Conservation (phyloP, 345 rosid genomes). For the Theobroma cacao region DNA sequence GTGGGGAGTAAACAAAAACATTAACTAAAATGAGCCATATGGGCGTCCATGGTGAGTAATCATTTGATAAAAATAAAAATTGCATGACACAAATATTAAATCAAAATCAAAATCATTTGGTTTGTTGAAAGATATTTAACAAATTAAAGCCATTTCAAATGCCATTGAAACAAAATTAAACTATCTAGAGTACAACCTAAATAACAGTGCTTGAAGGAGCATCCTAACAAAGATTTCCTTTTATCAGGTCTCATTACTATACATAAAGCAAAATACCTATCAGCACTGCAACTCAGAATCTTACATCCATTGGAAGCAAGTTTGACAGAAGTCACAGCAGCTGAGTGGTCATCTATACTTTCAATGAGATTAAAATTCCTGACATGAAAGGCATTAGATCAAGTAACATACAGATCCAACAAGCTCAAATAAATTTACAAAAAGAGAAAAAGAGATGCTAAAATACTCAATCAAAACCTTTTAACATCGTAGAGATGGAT, state of each 20-base stretch:
- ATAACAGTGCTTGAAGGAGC: neutral
- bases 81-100: neutral
- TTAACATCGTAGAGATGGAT: slow-evolving; percentile 72
- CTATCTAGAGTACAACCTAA: slow-evolving; percentile 6
- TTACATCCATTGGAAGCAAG: slow-evolving; percentile 51
- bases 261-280: slow-evolving; percentile 45
- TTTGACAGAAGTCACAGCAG: slow-evolving; percentile 76
- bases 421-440: slow-evolving; percentile 17
- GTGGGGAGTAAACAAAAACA: slow-evolving; percentile 18
- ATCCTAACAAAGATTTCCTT: neutral
- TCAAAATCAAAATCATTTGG: neutral
- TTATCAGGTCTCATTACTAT: neutral
- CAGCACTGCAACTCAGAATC: slow-evolving; percentile 75
- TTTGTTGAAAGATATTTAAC: slow-evolving; percentile 9
- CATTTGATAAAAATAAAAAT: neutral
- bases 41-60: slow-evolving; percentile 1
- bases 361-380: slow-evolving; percentile 72
- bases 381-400: slow-evolving; percentile 21
- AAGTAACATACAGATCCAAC: slow-evolving; percentile 17
- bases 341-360: slow-evolving; percentile 63
- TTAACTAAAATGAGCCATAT: neutral
- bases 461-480: slow-evolving; percentile 42
- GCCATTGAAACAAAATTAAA: neutral
- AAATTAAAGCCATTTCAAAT: slow-evolving; percentile 1
- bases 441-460: neutral